These are phyloP conservation scores for Aegilops bicornis DNA, from an alignment of 176 grass and related monocot genomes.

Conservation along the genomic window DNA sequence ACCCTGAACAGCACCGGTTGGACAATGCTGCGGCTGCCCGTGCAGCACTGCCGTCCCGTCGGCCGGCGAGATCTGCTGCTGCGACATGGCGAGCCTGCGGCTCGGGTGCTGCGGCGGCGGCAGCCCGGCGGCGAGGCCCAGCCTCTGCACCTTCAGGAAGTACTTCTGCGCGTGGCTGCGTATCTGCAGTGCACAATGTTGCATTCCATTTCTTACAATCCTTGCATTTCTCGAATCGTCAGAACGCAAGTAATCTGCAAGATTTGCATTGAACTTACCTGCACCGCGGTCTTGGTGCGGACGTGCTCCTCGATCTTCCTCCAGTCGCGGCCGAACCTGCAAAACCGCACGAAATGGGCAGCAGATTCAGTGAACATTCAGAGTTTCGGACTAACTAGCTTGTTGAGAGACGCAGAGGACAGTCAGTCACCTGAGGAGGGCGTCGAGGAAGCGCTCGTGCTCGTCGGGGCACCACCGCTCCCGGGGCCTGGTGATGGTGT, in stretches of 20 bases:
- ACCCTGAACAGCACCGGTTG: slow-evolving; percentile 10
- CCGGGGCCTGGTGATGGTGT: slow-evolving; percentile 73
- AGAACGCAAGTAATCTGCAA: neutral
- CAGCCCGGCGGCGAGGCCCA: slow-evolving; percentile 64
- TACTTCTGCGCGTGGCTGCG: slow-evolving; percentile 97
- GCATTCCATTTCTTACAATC: neutral
- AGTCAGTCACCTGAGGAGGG: slow-evolving; percentile 40
- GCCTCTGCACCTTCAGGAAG: slow-evolving; percentile 87
- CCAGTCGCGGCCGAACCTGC: slow-evolving; percentile 89
- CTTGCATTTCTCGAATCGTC: neutral
- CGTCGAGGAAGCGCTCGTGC: slow-evolving; percentile 92
- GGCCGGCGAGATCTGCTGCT: slow-evolving; percentile 10
- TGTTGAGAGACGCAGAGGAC: neutral
- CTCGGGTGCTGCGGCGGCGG: slow-evolving; percentile 55
- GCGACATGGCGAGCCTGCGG: slow-evolving; percentile 35
- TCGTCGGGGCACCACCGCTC: slow-evolving; percentile 80
- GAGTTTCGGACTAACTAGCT: neutral
- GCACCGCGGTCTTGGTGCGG: slow-evolving; percentile 77
- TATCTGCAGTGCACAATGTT: slow-evolving; percentile 43
- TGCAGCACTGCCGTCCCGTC: neutral
- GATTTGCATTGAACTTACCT: slow-evolving; percentile 29
- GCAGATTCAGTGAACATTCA: neutral
- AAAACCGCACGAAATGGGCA: neutral
- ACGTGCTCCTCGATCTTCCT: slow-evolving; percentile 97
- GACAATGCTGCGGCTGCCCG: slow-evolving; percentile 16